Percentiles rank a stretch among this genome's conserved stretches.
Conservation (phyloP, 2,329 filamentous ascomycete species). For the Trichoderma koningiopsis region DNA sequence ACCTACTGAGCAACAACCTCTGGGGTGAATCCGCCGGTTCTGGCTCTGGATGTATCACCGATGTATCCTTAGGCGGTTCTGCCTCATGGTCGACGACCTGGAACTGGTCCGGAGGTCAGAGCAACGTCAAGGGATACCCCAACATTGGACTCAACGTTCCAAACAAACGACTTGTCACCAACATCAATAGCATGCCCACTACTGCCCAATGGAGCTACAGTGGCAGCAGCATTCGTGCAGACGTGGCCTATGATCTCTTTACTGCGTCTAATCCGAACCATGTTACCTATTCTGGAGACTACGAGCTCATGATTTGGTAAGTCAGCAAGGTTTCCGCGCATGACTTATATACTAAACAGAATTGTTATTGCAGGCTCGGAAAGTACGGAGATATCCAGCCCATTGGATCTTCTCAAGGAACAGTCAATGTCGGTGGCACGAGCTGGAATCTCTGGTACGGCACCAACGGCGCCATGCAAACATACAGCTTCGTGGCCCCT, state of each 20-base stretch:
- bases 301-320: constrained; percentile 22
- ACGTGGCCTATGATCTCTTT: constrained; percentile 20
- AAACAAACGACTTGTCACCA: not conserved
- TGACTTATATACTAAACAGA: not conserved
- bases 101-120: constrained; percentile 18
- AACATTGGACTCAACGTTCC: not conserved
- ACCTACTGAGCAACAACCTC: constrained; percentile 10
- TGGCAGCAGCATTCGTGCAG: not conserved
- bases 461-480: constrained; percentile 15
- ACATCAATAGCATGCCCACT: constrained; percentile 5
- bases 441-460: constrained; percentile 13
- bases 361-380: not conserved
- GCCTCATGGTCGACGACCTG: constrained; percentile 5
- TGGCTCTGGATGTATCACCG: constrained; percentile 13
- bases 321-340: no score
- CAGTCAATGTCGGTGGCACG: not conserved
- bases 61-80: not conserved
- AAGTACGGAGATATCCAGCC: not conserved
- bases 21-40: not conserved
- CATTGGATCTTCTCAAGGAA: constrained; percentile 1
- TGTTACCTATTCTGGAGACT: constrained; percentile 9
- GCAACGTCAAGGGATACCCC: constrained; percentile 16
- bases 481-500: constrained; percentile 8
- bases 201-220: constrained; percentile 9
- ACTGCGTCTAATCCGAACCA: constrained; percentile 15